phyloP scores from a whole-genome alignment of 192 early-diverging fungal species.

The Backusella australiensis region DNA sequence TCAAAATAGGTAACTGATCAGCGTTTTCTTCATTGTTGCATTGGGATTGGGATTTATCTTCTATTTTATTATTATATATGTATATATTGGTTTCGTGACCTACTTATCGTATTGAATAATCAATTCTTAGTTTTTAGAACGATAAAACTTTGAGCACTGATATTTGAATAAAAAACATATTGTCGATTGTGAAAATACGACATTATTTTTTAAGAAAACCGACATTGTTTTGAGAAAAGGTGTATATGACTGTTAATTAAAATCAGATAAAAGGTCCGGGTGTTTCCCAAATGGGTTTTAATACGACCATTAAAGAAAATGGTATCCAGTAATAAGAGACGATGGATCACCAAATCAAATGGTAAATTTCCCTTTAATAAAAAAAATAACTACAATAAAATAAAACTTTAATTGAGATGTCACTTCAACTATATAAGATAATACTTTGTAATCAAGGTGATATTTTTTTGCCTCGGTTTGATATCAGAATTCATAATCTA shows the following conservation, averaged over 20 bases:
- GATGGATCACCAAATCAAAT: background rate
- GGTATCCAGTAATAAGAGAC: background rate
- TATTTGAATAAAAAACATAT: background rate
- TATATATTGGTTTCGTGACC: background rate
- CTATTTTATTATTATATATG: background rate
- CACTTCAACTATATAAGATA: background rate
- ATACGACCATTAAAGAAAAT: background rate
- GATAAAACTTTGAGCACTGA: background rate
- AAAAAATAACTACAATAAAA: background rate
- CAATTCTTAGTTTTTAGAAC: background rate
- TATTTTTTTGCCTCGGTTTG: too few relatives aligned
- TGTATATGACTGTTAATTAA: background rate
- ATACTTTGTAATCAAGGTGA: too few relatives aligned
- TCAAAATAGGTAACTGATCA: background rate
- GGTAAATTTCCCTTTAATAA: background rate
- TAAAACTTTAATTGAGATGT: background rate
- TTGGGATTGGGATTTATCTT: background rate
- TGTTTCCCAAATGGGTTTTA: background rate
- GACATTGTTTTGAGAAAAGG: too few relatives aligned
- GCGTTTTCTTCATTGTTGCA: background rate
- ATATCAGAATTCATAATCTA: too few relatives aligned
- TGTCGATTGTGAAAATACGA: background rate
- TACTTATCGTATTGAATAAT: background rate
- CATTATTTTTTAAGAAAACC: too few relatives aligned
- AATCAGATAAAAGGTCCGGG: background rate